A percentile compares a stretch with the other conserved stretches of the same genome.
These are phyloP conservation scores for Leccinum variicolor DNA, from an alignment of 768 basidiomycete genomes.

Conservation along the genomic window DNA sequence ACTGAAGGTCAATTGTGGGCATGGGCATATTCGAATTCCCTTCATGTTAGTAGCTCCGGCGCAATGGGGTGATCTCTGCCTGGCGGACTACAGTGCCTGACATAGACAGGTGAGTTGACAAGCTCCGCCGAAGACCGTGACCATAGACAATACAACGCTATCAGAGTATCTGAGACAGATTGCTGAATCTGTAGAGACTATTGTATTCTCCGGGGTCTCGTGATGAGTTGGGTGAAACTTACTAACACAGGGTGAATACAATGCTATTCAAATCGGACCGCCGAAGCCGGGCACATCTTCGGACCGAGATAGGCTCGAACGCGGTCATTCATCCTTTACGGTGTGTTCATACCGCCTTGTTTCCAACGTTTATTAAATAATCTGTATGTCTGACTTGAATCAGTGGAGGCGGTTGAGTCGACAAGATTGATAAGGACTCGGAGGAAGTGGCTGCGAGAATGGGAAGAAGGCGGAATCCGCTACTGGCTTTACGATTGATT, in stretches of 20 bases:
- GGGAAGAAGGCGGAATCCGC: slow-evolving; percentile 19
- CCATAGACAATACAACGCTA: neutral
- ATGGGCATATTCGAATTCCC: neutral
- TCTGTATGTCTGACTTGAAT: neutral
- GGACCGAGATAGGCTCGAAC: neutral
- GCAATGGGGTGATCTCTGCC: slow-evolving; percentile 12
- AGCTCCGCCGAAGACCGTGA: neutral
- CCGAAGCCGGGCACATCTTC: slow-evolving; percentile 32
- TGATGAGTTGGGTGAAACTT: slow-evolving; percentile 45
- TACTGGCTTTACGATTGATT: slow-evolving; percentile 5
- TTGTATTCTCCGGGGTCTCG: slow-evolving; percentile 26
- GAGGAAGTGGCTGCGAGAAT: slow-evolving; percentile 7
- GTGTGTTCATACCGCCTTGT: slow-evolving; percentile 31
- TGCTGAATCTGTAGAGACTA: slow-evolving; percentile 45
- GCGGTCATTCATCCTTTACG: slow-evolving; percentile 30
- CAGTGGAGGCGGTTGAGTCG: slow-evolving; percentile 15
- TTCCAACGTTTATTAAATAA: slow-evolving; percentile 9
- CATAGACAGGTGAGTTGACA: slow-evolving; percentile 28
- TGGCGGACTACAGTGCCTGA: slow-evolving; percentile 28
- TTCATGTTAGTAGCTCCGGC: neutral
- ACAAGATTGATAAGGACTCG: slow-evolving; percentile 12
- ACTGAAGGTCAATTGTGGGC: slow-evolving; percentile 50
- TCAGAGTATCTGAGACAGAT: slow-evolving; percentile 25
- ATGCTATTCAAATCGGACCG: slow-evolving; percentile 38
- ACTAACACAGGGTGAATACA: slow-evolving; percentile 49